Conservation (phyloP, 441 rosid species). For the Pelargonium australe region DNA sequence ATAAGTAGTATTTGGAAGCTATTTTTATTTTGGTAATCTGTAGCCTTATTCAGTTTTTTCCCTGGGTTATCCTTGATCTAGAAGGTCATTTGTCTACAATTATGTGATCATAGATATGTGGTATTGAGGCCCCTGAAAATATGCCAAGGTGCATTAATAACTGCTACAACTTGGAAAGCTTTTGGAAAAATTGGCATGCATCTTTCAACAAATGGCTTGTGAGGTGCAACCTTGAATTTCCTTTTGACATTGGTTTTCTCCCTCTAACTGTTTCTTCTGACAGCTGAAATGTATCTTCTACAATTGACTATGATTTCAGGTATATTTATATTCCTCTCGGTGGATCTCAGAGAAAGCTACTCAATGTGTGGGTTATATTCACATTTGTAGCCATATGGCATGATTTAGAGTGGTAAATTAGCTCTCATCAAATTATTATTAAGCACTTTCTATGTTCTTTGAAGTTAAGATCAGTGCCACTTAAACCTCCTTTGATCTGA, state of each 20-base stretch:
- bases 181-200: constrained; percentile 99
- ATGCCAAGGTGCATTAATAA: constrained; percentile 92
- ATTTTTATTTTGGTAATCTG: neutral
- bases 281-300: constrained; percentile 9
- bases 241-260: constrained; percentile 16
- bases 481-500: constrained; percentile 21
- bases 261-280: constrained; percentile 9
- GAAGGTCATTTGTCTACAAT: constrained; percentile 5
- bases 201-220: constrained; percentile 97
- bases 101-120: constrained; percentile 49
- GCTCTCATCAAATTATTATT: constrained; percentile 9
- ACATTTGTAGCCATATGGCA: constrained; percentile 97
- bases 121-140: constrained; percentile 85
- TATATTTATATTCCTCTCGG: constrained; percentile 97
- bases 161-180: constrained; percentile 77
- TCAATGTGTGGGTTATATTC: constrained; percentile 83
- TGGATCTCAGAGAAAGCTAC: constrained; percentile 71
- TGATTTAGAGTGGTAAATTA: constrained; percentile 81
- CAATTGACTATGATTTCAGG: constrained; percentile 32
- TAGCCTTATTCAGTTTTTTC: neutral
- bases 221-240: constrained; percentile 42
- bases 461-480: constrained; percentile 10
- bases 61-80: neutral
- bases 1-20: neutral
- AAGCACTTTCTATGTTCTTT: constrained; percentile 9